phyloP scores from a whole-genome alignment of 192 early-diverging fungal species.

The Backusella psychrophila region DNA sequence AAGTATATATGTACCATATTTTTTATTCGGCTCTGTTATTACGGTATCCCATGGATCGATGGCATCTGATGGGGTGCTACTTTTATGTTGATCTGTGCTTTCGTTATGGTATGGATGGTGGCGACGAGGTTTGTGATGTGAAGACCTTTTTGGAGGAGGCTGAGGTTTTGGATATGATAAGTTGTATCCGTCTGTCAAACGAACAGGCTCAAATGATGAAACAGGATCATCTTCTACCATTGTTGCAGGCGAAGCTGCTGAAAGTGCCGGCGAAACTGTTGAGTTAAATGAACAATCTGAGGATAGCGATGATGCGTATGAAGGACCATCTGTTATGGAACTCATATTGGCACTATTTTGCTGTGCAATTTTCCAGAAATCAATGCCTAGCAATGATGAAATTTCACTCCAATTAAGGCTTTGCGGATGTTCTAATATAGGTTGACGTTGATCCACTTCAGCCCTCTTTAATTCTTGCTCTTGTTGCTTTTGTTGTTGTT shows the following conservation, averaged over 20 bases:
- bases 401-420: not conserved
- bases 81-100: not conserved
- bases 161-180: not conserved
- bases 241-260: not conserved
- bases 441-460: not conserved
- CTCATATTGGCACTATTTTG: not conserved
- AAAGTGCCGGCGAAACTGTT: not conserved
- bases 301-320: slow-evolving; percentile 12
- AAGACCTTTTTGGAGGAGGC: not conserved
- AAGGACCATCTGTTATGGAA: not conserved
- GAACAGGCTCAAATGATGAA: slow-evolving; percentile 9
- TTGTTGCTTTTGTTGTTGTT: not conserved
- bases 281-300: slow-evolving; percentile 6
- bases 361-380: slow-evolving; percentile 17
- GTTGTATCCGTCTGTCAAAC: not conserved
- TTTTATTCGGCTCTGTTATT: not conserved
- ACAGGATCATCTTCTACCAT: slow-evolving; percentile 1
- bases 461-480: not conserved
- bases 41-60: not conserved
- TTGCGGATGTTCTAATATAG: not conserved
- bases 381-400: slow-evolving; percentile 2
- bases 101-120: not conserved
- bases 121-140: not conserved
- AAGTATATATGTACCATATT: not conserved
- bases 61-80: not conserved